phyloP scores from a whole-genome alignment of 768 basidiomycete genomes.

The Galerina marginata region DNA sequence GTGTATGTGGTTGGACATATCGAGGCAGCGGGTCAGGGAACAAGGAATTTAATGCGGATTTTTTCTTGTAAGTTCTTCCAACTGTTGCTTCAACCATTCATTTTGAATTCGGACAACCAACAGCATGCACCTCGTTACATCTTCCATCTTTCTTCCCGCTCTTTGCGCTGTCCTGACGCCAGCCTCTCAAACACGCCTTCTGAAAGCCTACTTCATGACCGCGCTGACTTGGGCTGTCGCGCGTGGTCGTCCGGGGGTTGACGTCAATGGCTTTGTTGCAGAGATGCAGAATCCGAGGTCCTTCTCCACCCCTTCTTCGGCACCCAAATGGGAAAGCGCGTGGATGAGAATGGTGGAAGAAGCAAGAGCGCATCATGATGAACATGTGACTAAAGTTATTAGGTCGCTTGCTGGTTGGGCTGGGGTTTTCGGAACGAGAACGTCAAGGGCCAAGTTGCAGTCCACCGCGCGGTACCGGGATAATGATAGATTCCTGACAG shows the following conservation, averaged over 20 bases:
- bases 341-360: slow-evolving; percentile 64
- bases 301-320: slow-evolving; percentile 36
- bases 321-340: slow-evolving; percentile 39
- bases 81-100: not conserved
- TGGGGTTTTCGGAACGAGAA: slow-evolving; percentile 25
- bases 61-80: slow-evolving; percentile 55
- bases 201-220: slow-evolving; percentile 63
- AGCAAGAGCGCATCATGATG: slow-evolving; percentile 61
- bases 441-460: not conserved
- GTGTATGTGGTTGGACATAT: slow-evolving; percentile 55
- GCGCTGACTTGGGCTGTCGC: slow-evolving; percentile 60
- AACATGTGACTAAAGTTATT: slow-evolving; percentile 47
- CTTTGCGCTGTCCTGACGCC: slow-evolving; percentile 45
- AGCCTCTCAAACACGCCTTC: slow-evolving; percentile 51
- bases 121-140: slow-evolving; percentile 73
- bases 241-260: slow-evolving; percentile 57
- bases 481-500: not conserved
- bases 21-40: slow-evolving; percentile 29
- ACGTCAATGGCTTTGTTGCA: slow-evolving; percentile 55
- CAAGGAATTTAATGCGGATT: slow-evolving; percentile 55
- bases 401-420: slow-evolving; percentile 40
- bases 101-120: not conserved
- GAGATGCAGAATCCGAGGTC: slow-evolving; percentile 12
- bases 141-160: slow-evolving; percentile 64
- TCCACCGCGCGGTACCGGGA: not conserved